A percentile compares a stretch with the other conserved stretches of the same genome.
These are phyloP conservation scores for Astragalus glycyphyllos DNA, from an alignment of 306 rosid genomes.

Conservation along the genomic window DNA sequence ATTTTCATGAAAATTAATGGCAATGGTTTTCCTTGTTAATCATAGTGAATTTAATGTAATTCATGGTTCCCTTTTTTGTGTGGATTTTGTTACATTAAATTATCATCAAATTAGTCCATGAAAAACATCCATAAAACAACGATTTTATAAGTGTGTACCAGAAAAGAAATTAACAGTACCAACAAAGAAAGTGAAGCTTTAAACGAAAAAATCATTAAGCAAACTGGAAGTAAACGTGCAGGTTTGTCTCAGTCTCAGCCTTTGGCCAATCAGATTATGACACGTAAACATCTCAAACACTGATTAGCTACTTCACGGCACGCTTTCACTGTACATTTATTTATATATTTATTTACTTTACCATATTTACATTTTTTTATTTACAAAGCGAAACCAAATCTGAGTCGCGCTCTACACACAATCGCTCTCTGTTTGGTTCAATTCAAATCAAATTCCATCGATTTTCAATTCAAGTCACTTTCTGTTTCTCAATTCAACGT, in stretches of 20 bases:
- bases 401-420: slow-evolving; percentile 33
- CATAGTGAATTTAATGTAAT: too few species aligned
- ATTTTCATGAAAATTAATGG: too few species aligned
- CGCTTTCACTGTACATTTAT: too few species aligned
- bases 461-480: not conserved
- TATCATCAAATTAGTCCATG: too few species aligned
- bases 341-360: not conserved
- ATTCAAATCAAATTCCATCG: slow-evolving; percentile 14
- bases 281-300: not conserved
- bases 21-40: too few species aligned
- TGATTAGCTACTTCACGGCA: not conserved
- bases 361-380: not conserved
- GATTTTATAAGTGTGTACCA: not conserved
- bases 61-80: too few species aligned
- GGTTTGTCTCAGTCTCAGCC: not conserved
- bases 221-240: slow-evolving; percentile 20
- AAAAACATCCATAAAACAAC: too few species aligned
- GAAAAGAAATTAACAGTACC: not conserved
- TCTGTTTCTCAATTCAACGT: not conserved
- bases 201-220: not conserved
- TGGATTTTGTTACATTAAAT: too few species aligned
- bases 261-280: slow-evolving; percentile 14
- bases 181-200: not conserved
- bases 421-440: slow-evolving; percentile 10
- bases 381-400: slow-evolving; percentile 27